phyloP scores from a whole-genome alignment of 2,329 filamentous ascomycete genomes.

The Teratosphaeriaceae sp. region DNA sequence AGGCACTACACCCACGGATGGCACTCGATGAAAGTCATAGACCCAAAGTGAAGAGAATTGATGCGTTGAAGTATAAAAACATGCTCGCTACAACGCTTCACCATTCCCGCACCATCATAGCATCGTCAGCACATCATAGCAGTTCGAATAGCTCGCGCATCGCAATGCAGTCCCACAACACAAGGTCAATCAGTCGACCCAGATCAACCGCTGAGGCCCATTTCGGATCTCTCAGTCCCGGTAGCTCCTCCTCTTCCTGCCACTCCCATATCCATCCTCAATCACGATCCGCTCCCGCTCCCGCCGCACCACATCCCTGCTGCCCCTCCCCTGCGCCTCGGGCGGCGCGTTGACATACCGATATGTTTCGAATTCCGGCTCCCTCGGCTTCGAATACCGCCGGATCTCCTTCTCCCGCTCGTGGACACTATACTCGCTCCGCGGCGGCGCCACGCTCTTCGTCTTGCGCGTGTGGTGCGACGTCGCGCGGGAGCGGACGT shows the following conservation, averaged over 20 bases:
- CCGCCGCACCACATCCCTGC: constrained; percentile 14
- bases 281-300: constrained; percentile 9
- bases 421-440: constrained; percentile 34
- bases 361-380: constrained; percentile 38
- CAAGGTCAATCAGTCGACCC: no score
- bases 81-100: no score
- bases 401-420: constrained; percentile 40
- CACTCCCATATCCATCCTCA: constrained; percentile 15
- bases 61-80: no score
- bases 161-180: no score
- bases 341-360: constrained; percentile 37
- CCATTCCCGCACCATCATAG: no score
- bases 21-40: no score
- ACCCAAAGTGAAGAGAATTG: no score
- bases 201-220: no score
- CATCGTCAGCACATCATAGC: no score
- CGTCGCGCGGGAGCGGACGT: constrained; percentile 19
- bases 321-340: constrained; percentile 21
- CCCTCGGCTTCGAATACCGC: constrained; percentile 29
- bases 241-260: neutral
- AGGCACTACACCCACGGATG: no score
- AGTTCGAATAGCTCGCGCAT: no score
- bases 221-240: constrained; percentile 1
- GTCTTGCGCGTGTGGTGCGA: constrained; percentile 21
- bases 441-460: constrained; percentile 9